phyloP scores from a whole-genome alignment of 148 eudicot species.

The Simmondsia chinensis region DNA sequence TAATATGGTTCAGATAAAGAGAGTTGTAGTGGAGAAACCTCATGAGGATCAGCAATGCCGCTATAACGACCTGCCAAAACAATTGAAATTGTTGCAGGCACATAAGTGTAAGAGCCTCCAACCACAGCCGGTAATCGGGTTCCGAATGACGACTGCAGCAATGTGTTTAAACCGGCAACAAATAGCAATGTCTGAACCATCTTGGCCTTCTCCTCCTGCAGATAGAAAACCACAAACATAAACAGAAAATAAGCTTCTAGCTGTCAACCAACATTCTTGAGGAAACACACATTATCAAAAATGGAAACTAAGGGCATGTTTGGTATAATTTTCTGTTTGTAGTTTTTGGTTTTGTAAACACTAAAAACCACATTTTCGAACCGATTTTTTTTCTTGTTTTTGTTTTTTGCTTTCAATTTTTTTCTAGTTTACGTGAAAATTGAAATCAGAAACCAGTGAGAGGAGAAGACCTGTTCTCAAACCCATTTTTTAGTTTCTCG shows the following conservation, averaged over 20 bases:
- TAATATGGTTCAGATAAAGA: not conserved
- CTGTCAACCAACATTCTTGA: too few relatives aligned
- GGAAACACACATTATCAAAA: too few relatives aligned
- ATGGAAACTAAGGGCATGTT: too few relatives aligned
- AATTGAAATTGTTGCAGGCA: slow-evolving; percentile 70
- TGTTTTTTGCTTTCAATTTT: too few relatives aligned
- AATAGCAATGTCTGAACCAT: slow-evolving; percentile 77
- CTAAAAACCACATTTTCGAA: too few relatives aligned
- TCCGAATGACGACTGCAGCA: slow-evolving; percentile 61
- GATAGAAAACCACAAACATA: slow-evolving; percentile 1
- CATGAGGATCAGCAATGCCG: slow-evolving; percentile 50
- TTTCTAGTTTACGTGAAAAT: too few relatives aligned
- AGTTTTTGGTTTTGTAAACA: too few relatives aligned
- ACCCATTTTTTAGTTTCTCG: too few relatives aligned
- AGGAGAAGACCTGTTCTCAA: too few relatives aligned
- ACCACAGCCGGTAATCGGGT: slow-evolving; percentile 82
- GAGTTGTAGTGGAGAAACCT: slow-evolving; percentile 25
- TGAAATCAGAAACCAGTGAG: too few relatives aligned
- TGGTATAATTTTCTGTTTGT: too few relatives aligned
- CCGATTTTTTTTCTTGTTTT: too few relatives aligned
- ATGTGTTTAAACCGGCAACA: slow-evolving; percentile 79
- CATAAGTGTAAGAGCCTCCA: slow-evolving; percentile 78
- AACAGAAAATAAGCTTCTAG: not conserved
- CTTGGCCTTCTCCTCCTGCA: slow-evolving; percentile 68
- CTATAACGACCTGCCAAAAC: slow-evolving; percentile 70